These are phyloP conservation scores for Hericium rajendrae DNA, from an alignment of 768 basidiomycete genomes.

Conservation along the genomic window DNA sequence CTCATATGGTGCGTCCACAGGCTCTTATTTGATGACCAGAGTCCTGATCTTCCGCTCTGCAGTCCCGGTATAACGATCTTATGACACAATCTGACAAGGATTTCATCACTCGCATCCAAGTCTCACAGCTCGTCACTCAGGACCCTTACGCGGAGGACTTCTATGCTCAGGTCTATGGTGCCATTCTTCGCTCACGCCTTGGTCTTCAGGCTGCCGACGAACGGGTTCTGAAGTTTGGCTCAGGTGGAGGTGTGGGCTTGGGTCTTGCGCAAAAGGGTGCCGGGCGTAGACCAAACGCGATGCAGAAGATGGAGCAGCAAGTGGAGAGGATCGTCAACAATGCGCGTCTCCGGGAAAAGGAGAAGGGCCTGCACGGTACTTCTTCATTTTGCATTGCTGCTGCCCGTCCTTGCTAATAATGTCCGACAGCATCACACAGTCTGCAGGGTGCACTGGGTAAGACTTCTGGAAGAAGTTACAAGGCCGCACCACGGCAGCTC, in stretches of 20 bases:
- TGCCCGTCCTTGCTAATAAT: constrained; percentile 1
- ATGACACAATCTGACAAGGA: constrained; percentile 99
- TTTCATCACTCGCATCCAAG: constrained; percentile 98
- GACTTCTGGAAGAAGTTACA: constrained; percentile 88
- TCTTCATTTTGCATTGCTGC: constrained; percentile 21
- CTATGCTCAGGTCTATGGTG: constrained; percentile 93
- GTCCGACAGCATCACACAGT: constrained; percentile 49
- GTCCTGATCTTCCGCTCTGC: not conserved
- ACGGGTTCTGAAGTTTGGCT: constrained; percentile 77
- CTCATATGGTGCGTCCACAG: constrained; percentile 59
- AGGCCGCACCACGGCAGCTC: constrained; percentile 92
- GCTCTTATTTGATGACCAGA: not conserved
- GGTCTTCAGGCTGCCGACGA: constrained; percentile 65
- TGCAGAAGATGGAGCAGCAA: constrained; percentile 91
- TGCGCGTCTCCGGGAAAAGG: constrained; percentile 77
- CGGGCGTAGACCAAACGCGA: constrained; percentile 68
- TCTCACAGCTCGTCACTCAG: constrained; percentile 93
- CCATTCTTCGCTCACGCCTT: constrained; percentile 70
- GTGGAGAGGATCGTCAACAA: constrained; percentile 95
- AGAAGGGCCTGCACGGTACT: constrained; percentile 54
- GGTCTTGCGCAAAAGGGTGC: constrained; percentile 64
- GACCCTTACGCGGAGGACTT: constrained; percentile 98
- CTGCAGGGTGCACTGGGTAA: constrained; percentile 91
- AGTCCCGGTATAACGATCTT: constrained; percentile 89
- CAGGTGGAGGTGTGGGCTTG: constrained; percentile 76